These are phyloP conservation scores for Blastocystis sp. DNA, from an alignment of 352 stramenopile species.

Conservation along the genomic window DNA sequence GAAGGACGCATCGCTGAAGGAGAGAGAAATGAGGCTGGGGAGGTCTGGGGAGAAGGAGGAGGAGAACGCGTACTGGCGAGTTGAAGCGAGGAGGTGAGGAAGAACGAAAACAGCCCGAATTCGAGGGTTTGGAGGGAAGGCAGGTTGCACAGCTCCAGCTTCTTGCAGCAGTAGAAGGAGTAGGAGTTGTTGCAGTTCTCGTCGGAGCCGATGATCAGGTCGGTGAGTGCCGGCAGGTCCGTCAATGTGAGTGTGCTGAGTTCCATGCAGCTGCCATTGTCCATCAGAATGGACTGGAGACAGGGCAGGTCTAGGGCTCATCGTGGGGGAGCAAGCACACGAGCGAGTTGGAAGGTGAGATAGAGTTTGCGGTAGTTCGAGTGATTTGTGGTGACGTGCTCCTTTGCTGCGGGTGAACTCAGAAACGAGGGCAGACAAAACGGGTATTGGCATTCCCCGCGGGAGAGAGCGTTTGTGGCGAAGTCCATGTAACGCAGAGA, in stretches of 20 bases:
- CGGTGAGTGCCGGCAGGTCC: constrained; percentile 10
- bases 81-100: not conserved
- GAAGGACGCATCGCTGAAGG: constrained; percentile 6
- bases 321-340: not conserved
- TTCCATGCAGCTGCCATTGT: constrained; percentile 59
- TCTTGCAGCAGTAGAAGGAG: constrained; percentile 53
- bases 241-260: not conserved
- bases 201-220: constrained; percentile 58
- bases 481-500: constrained; percentile 44
- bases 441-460: constrained; percentile 27
- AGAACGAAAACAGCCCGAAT: constrained; percentile 13
- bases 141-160: not conserved
- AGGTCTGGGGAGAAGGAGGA: not conserved
- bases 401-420: not conserved
- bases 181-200: constrained; percentile 52
- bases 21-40: constrained; percentile 50
- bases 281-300: constrained; percentile 25
- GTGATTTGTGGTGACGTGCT: not conserved
- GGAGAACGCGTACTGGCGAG: not conserved
- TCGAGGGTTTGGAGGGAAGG: constrained; percentile 48
- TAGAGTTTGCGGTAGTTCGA: constrained; percentile 9
- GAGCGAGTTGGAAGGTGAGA: not conserved
- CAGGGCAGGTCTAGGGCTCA: constrained; percentile 16
- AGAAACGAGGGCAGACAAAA: not conserved
- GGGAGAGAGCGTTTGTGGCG: constrained; percentile 19